Evolutionary conservation across 345 rosid genomes (phyloP).

Genomic region (Rhodamnia argentea): DNA sequence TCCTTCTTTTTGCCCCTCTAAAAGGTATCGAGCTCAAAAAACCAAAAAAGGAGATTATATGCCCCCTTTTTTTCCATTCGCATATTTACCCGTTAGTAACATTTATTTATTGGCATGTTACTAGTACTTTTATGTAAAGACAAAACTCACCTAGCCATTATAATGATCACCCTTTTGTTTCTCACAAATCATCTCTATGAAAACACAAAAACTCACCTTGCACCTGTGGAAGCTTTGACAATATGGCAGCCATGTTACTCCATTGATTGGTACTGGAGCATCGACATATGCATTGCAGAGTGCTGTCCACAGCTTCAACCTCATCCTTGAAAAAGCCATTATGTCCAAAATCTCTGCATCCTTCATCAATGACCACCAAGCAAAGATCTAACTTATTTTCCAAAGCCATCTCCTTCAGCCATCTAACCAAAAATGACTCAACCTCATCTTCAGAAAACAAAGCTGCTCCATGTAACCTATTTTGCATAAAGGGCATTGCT

Average conservation of each 20-base stretch:
- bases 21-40: background rate
- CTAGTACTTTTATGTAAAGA: background rate
- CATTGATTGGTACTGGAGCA: conserved; percentile 75
- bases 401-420: conserved; percentile 76
- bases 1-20: background rate
- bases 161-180: background rate
- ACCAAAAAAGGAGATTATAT: background rate
- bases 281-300: conserved; percentile 66
- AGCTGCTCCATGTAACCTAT: conserved; percentile 13
- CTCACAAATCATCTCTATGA: background rate
- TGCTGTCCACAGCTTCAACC: conserved; percentile 68
- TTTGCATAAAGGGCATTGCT: conserved; percentile 80
- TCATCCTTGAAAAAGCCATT: conserved; percentile 59
- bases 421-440: conserved; percentile 69
- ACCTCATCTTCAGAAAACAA: conserved; percentile 16
- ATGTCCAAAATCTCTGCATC: conserved; percentile 47
- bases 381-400: conserved; percentile 68
- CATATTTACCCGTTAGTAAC: background rate
- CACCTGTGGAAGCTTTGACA: conserved; percentile 72
- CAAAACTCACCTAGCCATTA: background rate
- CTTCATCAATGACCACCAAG: conserved; percentile 75
- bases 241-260: conserved; percentile 69
- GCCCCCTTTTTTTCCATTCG: background rate
- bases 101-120: background rate
- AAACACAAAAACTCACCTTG: conserved; percentile 38